Evolutionary conservation across 257 asterid species (phyloP).

Genomic region (Przewalskia tangutica): DNA sequence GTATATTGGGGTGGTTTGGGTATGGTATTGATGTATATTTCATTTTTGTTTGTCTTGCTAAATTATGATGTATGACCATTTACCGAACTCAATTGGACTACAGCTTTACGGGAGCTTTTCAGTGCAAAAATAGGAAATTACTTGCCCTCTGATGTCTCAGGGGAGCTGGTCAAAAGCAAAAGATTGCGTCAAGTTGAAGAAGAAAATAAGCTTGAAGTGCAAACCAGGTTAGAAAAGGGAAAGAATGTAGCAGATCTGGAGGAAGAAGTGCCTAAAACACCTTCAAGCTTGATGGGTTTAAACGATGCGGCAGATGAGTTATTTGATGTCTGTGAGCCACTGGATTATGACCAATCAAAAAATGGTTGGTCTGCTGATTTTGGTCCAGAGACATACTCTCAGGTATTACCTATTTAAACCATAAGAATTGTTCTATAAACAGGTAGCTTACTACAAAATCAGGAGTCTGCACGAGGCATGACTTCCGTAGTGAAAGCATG

Average conservation of each 20-base stretch:
- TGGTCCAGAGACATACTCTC: slow-evolving; percentile 50
- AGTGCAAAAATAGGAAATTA: slow-evolving; percentile 57
- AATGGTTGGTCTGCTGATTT: slow-evolving; percentile 73
- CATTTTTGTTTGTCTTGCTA: too few species aligned
- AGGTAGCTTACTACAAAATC: background rate
- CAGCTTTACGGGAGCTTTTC: slow-evolving; percentile 87
- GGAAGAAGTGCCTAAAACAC: slow-evolving; percentile 29
- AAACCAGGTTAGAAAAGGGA: slow-evolving; percentile 39
- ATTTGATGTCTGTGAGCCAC: slow-evolving; percentile 87
- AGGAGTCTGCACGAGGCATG: background rate
- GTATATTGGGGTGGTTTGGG: too few species aligned
- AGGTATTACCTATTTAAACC: slow-evolving; percentile 30
- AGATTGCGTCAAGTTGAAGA: slow-evolving; percentile 32
- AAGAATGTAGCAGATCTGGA: slow-evolving; percentile 35
- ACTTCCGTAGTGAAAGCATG: background rate
- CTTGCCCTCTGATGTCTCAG: slow-evolving; percentile 55
- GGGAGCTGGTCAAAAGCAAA: slow-evolving; percentile 52
- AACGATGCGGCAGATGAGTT: slow-evolving; percentile 84
- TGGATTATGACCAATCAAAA: slow-evolving; percentile 71
- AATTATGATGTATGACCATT: background rate
- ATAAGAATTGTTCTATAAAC: background rate
- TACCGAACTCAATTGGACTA: background rate
- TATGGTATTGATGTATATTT: too few species aligned
- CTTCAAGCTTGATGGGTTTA: slow-evolving; percentile 79
- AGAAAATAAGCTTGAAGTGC: slow-evolving; percentile 44